These are phyloP conservation scores for Citropsis articulata DNA, from an alignment of 345 rosid genomes.

Conservation along the genomic window DNA sequence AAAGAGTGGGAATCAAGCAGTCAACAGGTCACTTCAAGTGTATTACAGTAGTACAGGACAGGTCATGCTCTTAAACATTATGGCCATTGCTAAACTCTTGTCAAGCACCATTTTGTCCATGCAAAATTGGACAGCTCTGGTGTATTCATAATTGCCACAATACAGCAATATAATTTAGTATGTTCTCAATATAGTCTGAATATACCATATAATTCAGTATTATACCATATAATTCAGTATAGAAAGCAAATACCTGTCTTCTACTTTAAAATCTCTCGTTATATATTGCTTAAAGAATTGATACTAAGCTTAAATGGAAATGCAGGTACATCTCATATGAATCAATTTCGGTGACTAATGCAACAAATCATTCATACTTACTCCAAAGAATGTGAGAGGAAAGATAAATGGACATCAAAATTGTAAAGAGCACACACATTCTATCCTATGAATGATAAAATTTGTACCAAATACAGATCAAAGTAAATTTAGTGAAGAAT, in stretches of 20 bases:
- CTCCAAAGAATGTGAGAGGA: neutral
- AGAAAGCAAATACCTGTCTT: neutral
- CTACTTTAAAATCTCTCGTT: neutral
- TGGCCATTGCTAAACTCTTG: neutral
- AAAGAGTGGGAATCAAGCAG: neutral
- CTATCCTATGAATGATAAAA: neutral
- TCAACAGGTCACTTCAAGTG: neutral
- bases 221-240: neutral
- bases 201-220: neutral
- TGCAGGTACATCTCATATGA: neutral
- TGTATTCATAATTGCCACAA: neutral
- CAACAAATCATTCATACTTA: neutral
- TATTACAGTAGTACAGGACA: no score
- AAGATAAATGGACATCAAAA: neutral
- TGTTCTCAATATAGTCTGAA: neutral
- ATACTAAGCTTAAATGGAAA: neutral
- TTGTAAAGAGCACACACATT: neutral
- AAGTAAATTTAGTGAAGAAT: neutral
- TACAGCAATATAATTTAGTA: neutral
- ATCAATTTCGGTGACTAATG: neutral
- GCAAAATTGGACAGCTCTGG: neutral
- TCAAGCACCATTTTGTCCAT: constrained; percentile 7
- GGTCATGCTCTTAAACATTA: neutral
- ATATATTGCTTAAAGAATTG: neutral
- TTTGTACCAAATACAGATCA: neutral